Base-by-base conservation (phyloP, 495 filamentous ascomycete genomes). In the Aspergillus bertholletiae region DNA sequence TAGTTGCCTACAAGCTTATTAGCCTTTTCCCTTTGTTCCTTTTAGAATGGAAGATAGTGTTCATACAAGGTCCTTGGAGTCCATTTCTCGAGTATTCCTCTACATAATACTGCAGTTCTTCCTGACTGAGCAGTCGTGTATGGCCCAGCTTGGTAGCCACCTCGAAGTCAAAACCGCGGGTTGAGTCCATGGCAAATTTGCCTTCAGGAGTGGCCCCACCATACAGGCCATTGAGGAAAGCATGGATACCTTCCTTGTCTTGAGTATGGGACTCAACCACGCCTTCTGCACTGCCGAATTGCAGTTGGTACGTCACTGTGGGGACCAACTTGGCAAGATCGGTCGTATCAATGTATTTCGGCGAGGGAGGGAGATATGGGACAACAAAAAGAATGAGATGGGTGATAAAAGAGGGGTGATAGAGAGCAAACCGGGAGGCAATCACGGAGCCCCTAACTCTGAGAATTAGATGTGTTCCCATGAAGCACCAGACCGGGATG, bases 221-320 rank as follows among this genome's bases (percentile, higher is more conserved):
- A n/a, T 51, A 51, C 35, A 51, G 26, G 8, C 30, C 35, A 28
- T 51, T 51, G 30, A 51, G 23, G 20, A 51, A 51, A 7, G 20
- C 22, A n/a, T 35, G 32, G 9, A 51, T 51, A 12, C 49, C 49
- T 5, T 37, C 23, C 35, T 28, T 39, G 26, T 51, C 49, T 21
- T 40, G 32, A 6, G 49, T 39, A 13, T 26, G 24, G 21, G 49
- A 51, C 17, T 51, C 49, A 5, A 51, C 35, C 1, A 51, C 35
- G 15, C 49, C 49, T 1, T 51, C 49, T 18, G 20, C 49, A 32
- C 49, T 51, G 20, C 49, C 49, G 9, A 39, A 51, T 15, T 51
- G 49, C 35, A 51, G 8, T 12, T 51, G 49, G 24, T 51, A 51
- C n/a, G 30, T 22, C 1, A 51, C 18, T 26, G 34, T 39, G 3